Evolutionary conservation across 2,329 filamentous ascomycete species (phyloP), one percentile per base, ranked within the genome.

Genomic region (Exophiala spinifera): DNA sequence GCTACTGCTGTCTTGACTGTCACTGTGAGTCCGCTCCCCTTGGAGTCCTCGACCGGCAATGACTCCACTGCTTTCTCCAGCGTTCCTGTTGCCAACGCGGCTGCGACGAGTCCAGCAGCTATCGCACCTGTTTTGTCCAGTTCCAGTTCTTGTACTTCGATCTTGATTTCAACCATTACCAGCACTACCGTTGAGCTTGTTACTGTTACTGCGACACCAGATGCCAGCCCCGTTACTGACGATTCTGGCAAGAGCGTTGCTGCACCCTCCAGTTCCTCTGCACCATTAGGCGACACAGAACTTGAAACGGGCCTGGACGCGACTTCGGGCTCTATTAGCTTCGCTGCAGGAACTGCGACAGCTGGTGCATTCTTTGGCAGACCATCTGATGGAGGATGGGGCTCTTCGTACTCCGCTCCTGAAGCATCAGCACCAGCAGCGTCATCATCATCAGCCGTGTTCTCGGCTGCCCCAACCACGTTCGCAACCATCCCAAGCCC

Each of bases 201-300:
- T 44, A 67, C 65, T 13, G 63, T 65, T 47, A 67, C 64, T 14
- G 61, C 65, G 42, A 46, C 34, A 48, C 51, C 51, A 31, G 57
- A 17, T 34, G 45, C 19, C 36, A 39, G 36, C 34, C 25, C 15
- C 2, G 51, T 42, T 28, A 47, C 44, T 15, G 54, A 20, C 31
- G 49, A 49, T 10, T 49, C 56, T 13, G 46, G 37, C 14, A 21
- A 34, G 20, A 33, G 47, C 17, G 39, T 48, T 44, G 43, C 21
- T 28, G n/a, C 45, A 5, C 39, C 53, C 3, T 51, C 61, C 15
- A 46, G 47, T 23, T 43, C 49, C 19, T 45, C 43, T 13, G 28
- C 46, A 19, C 43, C 53, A 11, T 56, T 51, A 33, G 46, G 42
- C 6, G 46, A 42, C 58, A 51, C 36, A 28, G 52, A 44, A 20